Evolutionary conservation across 2,329 filamentous ascomycete species (phyloP).

Genomic region (Xylaria arbuscula): DNA sequence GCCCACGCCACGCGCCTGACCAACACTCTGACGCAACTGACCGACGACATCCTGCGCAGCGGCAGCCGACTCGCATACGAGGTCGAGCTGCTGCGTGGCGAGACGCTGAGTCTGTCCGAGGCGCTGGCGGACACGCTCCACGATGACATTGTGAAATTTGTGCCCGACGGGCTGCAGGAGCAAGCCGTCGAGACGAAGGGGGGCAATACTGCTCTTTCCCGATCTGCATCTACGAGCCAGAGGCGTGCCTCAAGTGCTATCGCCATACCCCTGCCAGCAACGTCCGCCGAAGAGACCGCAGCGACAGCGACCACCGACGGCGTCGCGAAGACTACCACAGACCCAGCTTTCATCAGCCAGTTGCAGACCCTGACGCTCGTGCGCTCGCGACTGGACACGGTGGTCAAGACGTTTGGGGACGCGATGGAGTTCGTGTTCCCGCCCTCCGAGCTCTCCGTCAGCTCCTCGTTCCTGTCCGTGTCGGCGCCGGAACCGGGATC

Average conservation of each 20-base stretch:
- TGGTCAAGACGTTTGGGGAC: conserved; percentile 91
- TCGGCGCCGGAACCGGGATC: conserved; percentile 82
- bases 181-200: conserved; percentile 40
- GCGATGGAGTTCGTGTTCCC: conserved; percentile 96
- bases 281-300: conserved; percentile 12
- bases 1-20: conserved; percentile 88
- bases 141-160: conserved; percentile 78
- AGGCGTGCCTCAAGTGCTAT: conserved; percentile 43
- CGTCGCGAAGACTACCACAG: conserved; percentile 37
- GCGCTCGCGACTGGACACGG: conserved; percentile 83
- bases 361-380: conserved; percentile 86
- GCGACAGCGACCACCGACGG: conserved; percentile 19
- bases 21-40: conserved; percentile 84
- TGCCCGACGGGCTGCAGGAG: conserved; percentile 63
- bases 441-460: conserved; percentile 84
- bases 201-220: neutral
- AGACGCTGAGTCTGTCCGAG: conserved; percentile 84
- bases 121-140: conserved; percentile 77
- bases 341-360: conserved; percentile 76
- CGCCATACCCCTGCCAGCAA: conserved; percentile 39
- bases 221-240: conserved; percentile 37
- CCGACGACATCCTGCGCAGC: conserved; percentile 92
- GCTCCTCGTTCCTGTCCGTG: conserved; percentile 88
- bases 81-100: conserved; percentile 91
- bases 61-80: conserved; percentile 91